A percentile compares a stretch with the other conserved stretches of the same genome.
Conservation (phyloP, 2,329 filamentous ascomycete species). For the Phaeosphaeriaceae sp. region DNA sequence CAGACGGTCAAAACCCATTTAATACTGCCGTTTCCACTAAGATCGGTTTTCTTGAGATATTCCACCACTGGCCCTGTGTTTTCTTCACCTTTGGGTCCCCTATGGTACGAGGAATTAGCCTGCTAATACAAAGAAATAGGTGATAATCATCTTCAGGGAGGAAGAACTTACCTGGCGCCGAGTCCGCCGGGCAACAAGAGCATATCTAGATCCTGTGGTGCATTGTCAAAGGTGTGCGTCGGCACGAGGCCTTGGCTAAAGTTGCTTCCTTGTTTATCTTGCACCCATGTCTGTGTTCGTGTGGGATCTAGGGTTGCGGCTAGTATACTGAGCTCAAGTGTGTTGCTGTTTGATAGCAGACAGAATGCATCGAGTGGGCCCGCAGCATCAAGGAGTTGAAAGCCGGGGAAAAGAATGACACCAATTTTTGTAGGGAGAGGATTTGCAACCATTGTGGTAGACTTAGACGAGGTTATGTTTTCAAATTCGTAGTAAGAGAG, state of each 20-base stretch:
- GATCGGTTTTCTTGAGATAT: slow-evolving; percentile 54
- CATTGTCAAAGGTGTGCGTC: slow-evolving; percentile 62
- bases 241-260: slow-evolving; percentile 52
- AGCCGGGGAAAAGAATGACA: slow-evolving; percentile 47
- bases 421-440: slow-evolving; percentile 37
- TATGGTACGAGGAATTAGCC: no score
- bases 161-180: slow-evolving; percentile 46
- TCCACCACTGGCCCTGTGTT: slow-evolving; percentile 48
- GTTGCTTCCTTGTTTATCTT: slow-evolving; percentile 20
- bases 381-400: slow-evolving; percentile 46
- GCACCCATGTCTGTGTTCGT: slow-evolving; percentile 29
- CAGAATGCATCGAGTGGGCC: slow-evolving; percentile 58
- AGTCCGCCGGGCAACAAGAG: slow-evolving; percentile 70
- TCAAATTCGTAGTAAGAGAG: no score
- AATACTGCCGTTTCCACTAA: slow-evolving; percentile 45
- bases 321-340: slow-evolving; percentile 43
- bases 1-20: slow-evolving; percentile 69
- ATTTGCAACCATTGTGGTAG: slow-evolving; percentile 1
- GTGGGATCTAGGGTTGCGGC: slow-evolving; percentile 43
- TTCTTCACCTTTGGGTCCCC: slow-evolving; percentile 34
- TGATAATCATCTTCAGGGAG: no score
- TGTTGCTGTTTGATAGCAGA: slow-evolving; percentile 34
- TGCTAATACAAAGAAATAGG: no score
- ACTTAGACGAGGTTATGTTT: no score
- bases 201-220: slow-evolving; percentile 62